phyloP scores from a whole-genome alignment of 495 filamentous ascomycete genomes.

The Aspergillus olivimuriae region DNA sequence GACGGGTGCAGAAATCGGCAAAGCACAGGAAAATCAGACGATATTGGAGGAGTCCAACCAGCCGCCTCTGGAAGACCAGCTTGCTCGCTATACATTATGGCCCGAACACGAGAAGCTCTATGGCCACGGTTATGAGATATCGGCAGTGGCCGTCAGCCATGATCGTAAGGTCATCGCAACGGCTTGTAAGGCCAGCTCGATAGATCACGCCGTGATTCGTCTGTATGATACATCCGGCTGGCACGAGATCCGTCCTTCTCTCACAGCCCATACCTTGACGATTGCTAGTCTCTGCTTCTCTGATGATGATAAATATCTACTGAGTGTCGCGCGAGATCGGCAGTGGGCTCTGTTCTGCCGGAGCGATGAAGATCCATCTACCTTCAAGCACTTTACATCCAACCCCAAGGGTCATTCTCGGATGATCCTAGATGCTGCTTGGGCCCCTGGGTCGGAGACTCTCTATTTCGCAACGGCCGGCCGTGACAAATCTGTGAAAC shows the following conservation, averaged over 20 bases:
- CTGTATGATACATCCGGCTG: slow-evolving; percentile 80
- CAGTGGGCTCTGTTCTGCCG: slow-evolving; percentile 79
- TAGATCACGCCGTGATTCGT: slow-evolving; percentile 91
- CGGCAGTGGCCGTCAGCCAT: slow-evolving; percentile 73
- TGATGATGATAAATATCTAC: slow-evolving; percentile 59
- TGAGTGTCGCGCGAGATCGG: slow-evolving; percentile 87
- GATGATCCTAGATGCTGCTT: slow-evolving; percentile 83
- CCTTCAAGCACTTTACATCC: slow-evolving; percentile 49
- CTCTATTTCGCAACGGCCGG: slow-evolving; percentile 76
- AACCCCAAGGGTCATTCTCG: slow-evolving; percentile 82
- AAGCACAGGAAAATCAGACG: slow-evolving; percentile 17
- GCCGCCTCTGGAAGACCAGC: slow-evolving; percentile 83
- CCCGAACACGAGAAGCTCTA: slow-evolving; percentile 96
- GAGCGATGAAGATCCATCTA: slow-evolving; percentile 25
- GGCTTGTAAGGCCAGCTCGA: slow-evolving; percentile 86
- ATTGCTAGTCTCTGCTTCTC: slow-evolving; percentile 77
- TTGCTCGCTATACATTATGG: slow-evolving; percentile 88
- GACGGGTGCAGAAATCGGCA: slow-evolving; percentile 21
- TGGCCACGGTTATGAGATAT: slow-evolving; percentile 98
- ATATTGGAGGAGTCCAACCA: slow-evolving; percentile 43
- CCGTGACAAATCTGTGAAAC: slow-evolving; percentile 76
- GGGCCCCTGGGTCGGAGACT: slow-evolving; percentile 52
- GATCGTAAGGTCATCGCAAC: slow-evolving; percentile 74
- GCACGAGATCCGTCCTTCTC: slow-evolving; percentile 79
- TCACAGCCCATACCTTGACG: slow-evolving; percentile 77